Conservation (phyloP, 495 filamentous ascomycete genomes). For the Daldinia childiae region DNA sequence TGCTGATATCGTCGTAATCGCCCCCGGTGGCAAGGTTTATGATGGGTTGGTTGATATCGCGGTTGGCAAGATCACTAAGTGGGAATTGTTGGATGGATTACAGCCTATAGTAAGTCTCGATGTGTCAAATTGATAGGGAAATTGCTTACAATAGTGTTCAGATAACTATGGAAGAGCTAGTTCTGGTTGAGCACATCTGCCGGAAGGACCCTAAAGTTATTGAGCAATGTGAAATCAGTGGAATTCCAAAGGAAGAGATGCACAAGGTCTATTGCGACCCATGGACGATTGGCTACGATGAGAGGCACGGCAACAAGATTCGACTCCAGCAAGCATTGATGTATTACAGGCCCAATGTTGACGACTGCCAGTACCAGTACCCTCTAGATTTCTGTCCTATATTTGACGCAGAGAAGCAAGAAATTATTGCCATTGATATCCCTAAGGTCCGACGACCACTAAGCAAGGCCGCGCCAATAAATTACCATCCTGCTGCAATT, state of each 20-base stretch:
- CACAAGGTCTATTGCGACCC: conserved; percentile 88
- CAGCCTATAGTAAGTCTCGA: conserved; percentile 74
- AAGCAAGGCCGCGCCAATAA: conserved; percentile 76
- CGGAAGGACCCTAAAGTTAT: conserved; percentile 88
- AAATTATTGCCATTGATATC: conserved; percentile 90
- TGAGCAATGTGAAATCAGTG: conserved; percentile 87
- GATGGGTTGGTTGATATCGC: conserved; percentile 85
- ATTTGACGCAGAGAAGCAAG: conserved; percentile 81
- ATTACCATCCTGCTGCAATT: conserved; percentile 81
- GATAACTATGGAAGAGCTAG: conserved; percentile 96
- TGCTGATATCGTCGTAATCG: conserved; percentile 90
- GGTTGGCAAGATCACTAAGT: conserved; percentile 74
- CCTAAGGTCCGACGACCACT: conserved; percentile 81
- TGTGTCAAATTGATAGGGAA: not conserved
- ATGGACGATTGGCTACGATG: conserved; percentile 96
- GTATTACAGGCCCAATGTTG: conserved; percentile 90
- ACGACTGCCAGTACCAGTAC: conserved; percentile 90
- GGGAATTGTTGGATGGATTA: conserved; percentile 80
- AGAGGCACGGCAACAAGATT: conserved; percentile 81
- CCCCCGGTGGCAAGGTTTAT: conserved; percentile 78
- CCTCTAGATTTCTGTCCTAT: conserved; percentile 96
- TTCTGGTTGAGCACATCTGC: conserved; percentile 83
- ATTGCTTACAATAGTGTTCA: conserved; percentile 43
- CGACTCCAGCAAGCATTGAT: conserved; percentile 93
- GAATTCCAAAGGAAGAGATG: conserved; percentile 89